phyloP scores from a whole-genome alignment of 75 land plant species.

The Isoetes taiwanensis region DNA sequence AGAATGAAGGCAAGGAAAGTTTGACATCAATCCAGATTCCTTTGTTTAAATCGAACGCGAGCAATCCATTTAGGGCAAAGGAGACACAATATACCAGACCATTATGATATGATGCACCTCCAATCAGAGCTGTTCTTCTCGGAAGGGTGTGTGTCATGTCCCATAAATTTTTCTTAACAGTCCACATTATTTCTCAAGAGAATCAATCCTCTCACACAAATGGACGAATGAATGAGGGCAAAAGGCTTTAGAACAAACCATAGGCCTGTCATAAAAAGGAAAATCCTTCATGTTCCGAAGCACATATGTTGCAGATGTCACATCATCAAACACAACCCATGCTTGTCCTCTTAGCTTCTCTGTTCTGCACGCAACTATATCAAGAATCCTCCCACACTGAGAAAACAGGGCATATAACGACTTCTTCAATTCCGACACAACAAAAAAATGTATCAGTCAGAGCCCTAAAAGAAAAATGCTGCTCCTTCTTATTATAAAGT shows the following conservation, averaged over 20 bases:
- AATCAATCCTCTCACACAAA: neutral
- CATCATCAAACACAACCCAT: constrained; percentile 93
- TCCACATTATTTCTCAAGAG: neutral
- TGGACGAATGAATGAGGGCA: neutral
- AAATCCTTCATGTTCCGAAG: constrained; percentile 85
- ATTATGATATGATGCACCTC: constrained; percentile 18
- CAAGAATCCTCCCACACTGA: constrained; percentile 88
- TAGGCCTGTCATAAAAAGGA: constrained; percentile 91
- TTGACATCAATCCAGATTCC: constrained; percentile 24
- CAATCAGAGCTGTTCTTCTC: constrained; percentile 24
- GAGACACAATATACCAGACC: constrained; percentile 26
- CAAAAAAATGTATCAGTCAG: no score
- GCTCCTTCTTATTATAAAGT: no score
- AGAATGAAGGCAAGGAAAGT: constrained; percentile 18
- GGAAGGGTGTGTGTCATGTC: constrained; percentile 14
- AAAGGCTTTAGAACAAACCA: constrained; percentile 60
- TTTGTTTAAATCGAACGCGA: constrained; percentile 22
- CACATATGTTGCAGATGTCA: constrained; percentile 68
- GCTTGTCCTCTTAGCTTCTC: constrained; percentile 90
- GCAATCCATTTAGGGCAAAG: constrained; percentile 23
- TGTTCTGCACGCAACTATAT: constrained; percentile 76
- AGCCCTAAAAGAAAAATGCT: no score
- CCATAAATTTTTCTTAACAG: constrained; percentile 22
- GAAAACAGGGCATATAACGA: constrained; percentile 79
- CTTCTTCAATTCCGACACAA: constrained; percentile 81